Evolutionary conservation across 306 rosid species (phyloP), one percentile per base, ranked within the genome.

Genomic region (Aeschynomene evenia): DNA sequence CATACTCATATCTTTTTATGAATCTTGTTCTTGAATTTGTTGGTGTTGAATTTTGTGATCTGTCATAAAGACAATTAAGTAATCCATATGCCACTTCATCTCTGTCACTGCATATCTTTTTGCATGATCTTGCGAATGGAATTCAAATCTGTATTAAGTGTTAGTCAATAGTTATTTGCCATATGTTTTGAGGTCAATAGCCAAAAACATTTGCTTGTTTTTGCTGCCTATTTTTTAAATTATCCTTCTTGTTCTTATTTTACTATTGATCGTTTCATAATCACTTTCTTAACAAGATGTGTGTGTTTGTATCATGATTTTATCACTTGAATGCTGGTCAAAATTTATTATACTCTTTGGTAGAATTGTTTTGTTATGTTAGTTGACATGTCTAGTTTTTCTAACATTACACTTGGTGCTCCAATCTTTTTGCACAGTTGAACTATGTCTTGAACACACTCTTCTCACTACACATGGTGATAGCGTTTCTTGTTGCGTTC

Each of bases 391-490:
- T 34, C 56, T 24, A 52, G 2, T 21, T 50, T 39, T 59, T 66
- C 77, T 54, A n/a, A 42, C 51, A 37, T 42, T 8, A 60, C 69
- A 54, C 46, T 49, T n/a, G 46, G 59, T 22, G 28, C 53, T 57
- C 14, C 65, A 50, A 19, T 72, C 26, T 53, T 36, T 82, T 71
- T 58, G 79, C 91, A n/a, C n/a, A 94, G 99, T 77, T 91, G 84
- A 91, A 87, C 81, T 94, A 88, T 63, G 79, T 85, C 57, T 72
- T 94, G 79, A 94, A 94, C 85, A 91, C 99, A 2, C 83, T 94
- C 34, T 72, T 91, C 57, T 91, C 99, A 0, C 73, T 94, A 46
- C 86, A 88, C 88, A 94, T 94, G 97, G 92, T 94, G 84, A 78
- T 94, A 24, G 97, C 96, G 7, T 91, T 94, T 82, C 82, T 94